Conservation (phyloP, 2,329 filamentous ascomycete species). For the Exophiala alcalophila region DNA sequence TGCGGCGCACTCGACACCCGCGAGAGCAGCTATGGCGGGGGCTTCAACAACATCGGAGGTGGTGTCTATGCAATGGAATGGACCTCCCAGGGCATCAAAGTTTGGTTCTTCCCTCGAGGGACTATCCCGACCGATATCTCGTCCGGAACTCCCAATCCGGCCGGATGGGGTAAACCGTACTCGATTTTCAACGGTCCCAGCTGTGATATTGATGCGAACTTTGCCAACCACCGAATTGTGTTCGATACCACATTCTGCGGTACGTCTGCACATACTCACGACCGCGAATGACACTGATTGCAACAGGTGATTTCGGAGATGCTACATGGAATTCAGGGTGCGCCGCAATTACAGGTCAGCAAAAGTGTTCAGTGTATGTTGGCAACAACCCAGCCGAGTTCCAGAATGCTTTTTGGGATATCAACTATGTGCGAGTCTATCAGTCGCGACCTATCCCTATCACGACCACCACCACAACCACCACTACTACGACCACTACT, state of each 20-base stretch:
- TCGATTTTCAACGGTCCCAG: constrained; percentile 39
- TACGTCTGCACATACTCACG: too few relatives aligned
- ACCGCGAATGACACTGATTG: too few relatives aligned
- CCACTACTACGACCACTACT: constrained; percentile 14
- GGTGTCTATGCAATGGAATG: constrained; percentile 75
- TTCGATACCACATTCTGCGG: constrained; percentile 55
- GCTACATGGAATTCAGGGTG: constrained; percentile 55
- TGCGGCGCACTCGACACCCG: constrained; percentile 39
- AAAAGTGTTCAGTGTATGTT: constrained; percentile 71
- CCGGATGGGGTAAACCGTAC: constrained; percentile 46
- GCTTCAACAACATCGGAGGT: constrained; percentile 49
- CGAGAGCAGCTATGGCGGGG: constrained; percentile 46
- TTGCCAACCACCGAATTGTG: constrained; percentile 43
- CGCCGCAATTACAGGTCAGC: constrained; percentile 48
- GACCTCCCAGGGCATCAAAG: constrained; percentile 66
- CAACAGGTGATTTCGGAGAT: constrained; percentile 57
- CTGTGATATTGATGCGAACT: constrained; percentile 42
- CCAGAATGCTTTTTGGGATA: constrained; percentile 68
- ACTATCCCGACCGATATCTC: constrained; percentile 47
- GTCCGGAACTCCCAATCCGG: constrained; percentile 41
- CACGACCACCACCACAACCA: constrained; percentile 11
- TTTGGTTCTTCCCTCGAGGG: constrained; percentile 60
- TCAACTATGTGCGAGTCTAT: constrained; percentile 67
- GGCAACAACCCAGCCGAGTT: constrained; percentile 65
- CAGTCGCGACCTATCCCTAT: constrained; percentile 30